Base-by-base conservation (phyloP, 768 basidiomycete genomes). In the Mrakia blollopis region DNA sequence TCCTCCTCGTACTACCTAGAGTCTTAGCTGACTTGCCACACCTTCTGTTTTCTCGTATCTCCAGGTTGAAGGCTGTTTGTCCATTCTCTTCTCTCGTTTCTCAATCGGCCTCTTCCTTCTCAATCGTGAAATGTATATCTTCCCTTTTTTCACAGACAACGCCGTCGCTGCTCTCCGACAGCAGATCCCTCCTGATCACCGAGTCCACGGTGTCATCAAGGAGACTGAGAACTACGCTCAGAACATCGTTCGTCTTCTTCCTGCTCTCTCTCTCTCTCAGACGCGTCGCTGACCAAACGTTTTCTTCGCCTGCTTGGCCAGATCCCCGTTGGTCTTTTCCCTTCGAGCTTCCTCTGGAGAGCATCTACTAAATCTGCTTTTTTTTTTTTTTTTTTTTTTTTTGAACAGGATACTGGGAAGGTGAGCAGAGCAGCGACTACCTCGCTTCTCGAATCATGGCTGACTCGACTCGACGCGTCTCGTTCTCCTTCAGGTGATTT, bases 81-180 rank as follows among this genome's bases (percentile, higher is more conserved):
- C 39, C 54, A 10, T 41, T 44, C 7, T 50, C 62, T 7, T 25
- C 63, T n/a, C n/a, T 39, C 47, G 35, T 65, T 30, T 21, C 41
- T 39, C 32, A 16, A 16, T 41, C 54, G n/a, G n/a, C n/a, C 30
- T 65, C 41, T 37, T 28, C 1, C 60, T 61, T 5, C 41, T 6
- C 13, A n/a, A 21, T 47, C n/a, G 35, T 9, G 16, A 18, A 50
- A 9, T 7, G 5, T 1, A 14, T 14, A 14, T 21, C 16, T 65
- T n/a, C 39, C 21, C 41, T 54, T 23, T n/a, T 54, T 60, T 61
- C 3, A 72, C 70, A 70, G 79, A 81, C 74, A 77, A 68, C 62
- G 76, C 79, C 44, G 72, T 81, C 44, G 79, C 80, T 3, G 75
- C 79, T 35, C 77, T 81, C 11, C 72, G 80, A 0, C 80, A 81